A percentile compares a stretch with the other conserved stretches of the same genome.
Evolutionary conservation across 768 basidiomycete genomes (phyloP).

Genomic region (Podaxis sp.): DNA sequence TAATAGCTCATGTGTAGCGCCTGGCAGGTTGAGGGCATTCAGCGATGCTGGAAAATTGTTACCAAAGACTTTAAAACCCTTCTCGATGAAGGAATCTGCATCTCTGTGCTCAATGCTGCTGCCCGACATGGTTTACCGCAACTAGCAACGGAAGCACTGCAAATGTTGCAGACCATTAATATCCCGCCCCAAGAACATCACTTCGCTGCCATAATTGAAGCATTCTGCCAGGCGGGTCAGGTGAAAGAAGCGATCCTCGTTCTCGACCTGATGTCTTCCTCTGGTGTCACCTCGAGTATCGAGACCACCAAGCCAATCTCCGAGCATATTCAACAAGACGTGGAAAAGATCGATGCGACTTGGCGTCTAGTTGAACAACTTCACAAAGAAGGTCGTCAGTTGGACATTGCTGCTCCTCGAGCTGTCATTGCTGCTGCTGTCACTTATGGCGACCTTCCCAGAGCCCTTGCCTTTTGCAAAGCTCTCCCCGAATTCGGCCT

Average conservation of each 20-base stretch:
- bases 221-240: slow-evolving; percentile 53
- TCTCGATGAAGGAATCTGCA: slow-evolving; percentile 73
- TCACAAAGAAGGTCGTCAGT: slow-evolving; percentile 40
- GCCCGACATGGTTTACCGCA: slow-evolving; percentile 68
- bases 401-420: slow-evolving; percentile 63
- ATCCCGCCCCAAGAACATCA: slow-evolving; percentile 64
- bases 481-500: slow-evolving; percentile 51
- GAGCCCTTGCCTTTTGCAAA: slow-evolving; percentile 75
- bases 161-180: slow-evolving; percentile 43
- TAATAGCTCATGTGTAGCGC: background rate
- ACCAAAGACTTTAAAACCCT: slow-evolving; percentile 46
- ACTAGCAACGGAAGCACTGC: slow-evolving; percentile 63
- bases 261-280: slow-evolving; percentile 55
- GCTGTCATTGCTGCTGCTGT: slow-evolving; percentile 63
- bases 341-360: slow-evolving; percentile 55
- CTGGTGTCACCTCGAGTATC: slow-evolving; percentile 42
- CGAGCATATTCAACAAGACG: slow-evolving; percentile 37
- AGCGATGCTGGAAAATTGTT: slow-evolving; percentile 55
- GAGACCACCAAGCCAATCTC: slow-evolving; percentile 54
- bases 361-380: slow-evolving; percentile 65
- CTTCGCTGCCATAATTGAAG: slow-evolving; percentile 72
- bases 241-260: slow-evolving; percentile 60
- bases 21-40: slow-evolving; percentile 61
- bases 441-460: slow-evolving; percentile 60
- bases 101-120: slow-evolving; percentile 67